A percentile compares a stretch with the other conserved stretches of the same genome.
These are phyloP conservation scores for Withania somnifera DNA, from an alignment of 305 asterid genomes.

Conservation along the genomic window DNA sequence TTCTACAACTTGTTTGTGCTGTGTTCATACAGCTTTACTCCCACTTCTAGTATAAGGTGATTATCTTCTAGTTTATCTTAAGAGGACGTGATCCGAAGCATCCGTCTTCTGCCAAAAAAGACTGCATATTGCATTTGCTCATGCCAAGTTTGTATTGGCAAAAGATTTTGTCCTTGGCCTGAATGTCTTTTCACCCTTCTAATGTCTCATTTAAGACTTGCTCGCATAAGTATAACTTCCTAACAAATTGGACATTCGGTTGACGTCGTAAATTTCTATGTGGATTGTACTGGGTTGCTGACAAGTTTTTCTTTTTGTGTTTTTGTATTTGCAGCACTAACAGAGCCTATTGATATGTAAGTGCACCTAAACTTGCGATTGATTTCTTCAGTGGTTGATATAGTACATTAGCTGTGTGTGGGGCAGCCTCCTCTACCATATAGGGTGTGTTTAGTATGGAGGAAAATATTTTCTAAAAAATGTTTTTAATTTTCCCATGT, in stretches of 20 bases:
- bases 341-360: slow-evolving; percentile 76
- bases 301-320: background rate
- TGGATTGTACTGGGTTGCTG: background rate
- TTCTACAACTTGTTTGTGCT: too few species aligned
- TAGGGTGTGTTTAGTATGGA: too few species aligned
- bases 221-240: background rate
- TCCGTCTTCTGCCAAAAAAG: background rate
- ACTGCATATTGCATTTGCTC: background rate
- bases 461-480: too few species aligned
- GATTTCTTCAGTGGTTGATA: background rate
- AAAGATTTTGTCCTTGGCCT: background rate
- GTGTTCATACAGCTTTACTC: too few species aligned
- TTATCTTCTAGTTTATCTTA: background rate
- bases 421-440: background rate
- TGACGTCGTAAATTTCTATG: background rate
- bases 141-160: background rate
- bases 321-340: slow-evolving; percentile 38
- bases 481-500: too few species aligned
- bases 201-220: background rate
- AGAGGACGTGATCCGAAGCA: background rate
- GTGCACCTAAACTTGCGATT: slow-evolving; percentile 8
- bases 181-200: background rate
- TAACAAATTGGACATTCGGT: background rate
- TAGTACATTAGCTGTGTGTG: too few species aligned
- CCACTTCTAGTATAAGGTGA: too few species aligned